Evolutionary conservation across 495 filamentous ascomycete genomes (phyloP), one percentile per base, ranked within the genome.

Genomic region (Thermothielavioides terrestris): DNA sequence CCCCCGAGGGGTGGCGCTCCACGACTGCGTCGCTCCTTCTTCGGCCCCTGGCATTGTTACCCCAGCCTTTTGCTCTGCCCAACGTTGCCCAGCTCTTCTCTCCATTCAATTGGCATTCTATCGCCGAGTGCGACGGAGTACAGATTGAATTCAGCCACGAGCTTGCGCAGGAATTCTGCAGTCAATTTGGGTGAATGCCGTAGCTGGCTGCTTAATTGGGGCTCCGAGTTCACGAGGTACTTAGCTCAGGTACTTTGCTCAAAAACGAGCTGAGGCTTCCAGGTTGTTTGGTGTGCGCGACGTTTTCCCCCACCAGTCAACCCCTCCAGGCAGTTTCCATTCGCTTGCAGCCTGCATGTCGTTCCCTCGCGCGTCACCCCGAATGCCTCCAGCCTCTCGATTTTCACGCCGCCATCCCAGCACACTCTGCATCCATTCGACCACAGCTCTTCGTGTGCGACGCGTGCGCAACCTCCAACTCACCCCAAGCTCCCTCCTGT

Each of bases 371-470:
- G 45, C 44, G 44, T 42, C 38, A 43, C 44, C n/a, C n/a, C n/a
- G 39, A 25, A 49, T 17, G 14, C 42, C 42, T 18, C 42, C 62
- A 65, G 53, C 62, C 62, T 60, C 62, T 60, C 54, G 48, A 58
- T 58, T 65, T 47, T 32, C 42, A 31, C 52, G 28, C 54, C 54
- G 52, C 40, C 43, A 56, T 30, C 39, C 39, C 45, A 40, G 48
- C n/a, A n/a, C 27, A 20, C 42, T 49, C 57, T 20, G 49, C 47
- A 60, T 43, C 55, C 49, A 60, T 60, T 56, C 55, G 48, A 56
- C 46, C 47, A n/a, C 55, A 54, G 51, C 38, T 38, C 22, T 39
- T 30, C 50, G 2, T 26, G 47, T 43, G 47, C 42, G 35, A 50
- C 59, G 50, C 50, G 51, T 56, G 40, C 48, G 42, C 47, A 42